Evolutionary conservation across 805 yeast genomes (phyloP).

Genomic region (Saturnispora serradocipensis): DNA sequence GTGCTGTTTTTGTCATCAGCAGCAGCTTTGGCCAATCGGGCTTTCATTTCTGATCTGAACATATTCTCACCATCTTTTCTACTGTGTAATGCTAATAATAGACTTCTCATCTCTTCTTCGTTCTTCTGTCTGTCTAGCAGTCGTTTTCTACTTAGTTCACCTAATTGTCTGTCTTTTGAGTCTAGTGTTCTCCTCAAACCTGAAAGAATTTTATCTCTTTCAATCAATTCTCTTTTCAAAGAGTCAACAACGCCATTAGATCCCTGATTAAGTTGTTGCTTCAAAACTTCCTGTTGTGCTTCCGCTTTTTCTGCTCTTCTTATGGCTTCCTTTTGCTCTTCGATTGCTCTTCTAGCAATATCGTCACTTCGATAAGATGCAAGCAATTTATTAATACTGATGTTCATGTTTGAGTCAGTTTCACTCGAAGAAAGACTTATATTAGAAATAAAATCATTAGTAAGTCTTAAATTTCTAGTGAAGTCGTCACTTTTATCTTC

Average conservation of each 20-base stretch:
- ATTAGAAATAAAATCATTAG: conserved; percentile 47
- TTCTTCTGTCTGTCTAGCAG: conserved; percentile 64
- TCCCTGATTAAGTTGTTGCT: conserved; percentile 40
- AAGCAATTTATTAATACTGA: conserved; percentile 64
- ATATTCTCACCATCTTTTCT: conserved; percentile 14
- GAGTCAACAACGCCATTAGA: conserved; percentile 63
- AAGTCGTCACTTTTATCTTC: conserved; percentile 31
- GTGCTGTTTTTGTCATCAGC: conserved; percentile 4
- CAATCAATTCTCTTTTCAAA: conserved; percentile 51
- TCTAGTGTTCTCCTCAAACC: conserved; percentile 55
- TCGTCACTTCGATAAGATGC: conserved; percentile 79
- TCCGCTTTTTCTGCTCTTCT: conserved; percentile 33
- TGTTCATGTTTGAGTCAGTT: conserved; percentile 59
- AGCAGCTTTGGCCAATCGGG: conserved; percentile 12
- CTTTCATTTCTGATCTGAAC: conserved; percentile 19
- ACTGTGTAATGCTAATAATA: conserved; percentile 53
- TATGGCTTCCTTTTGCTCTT: conserved; percentile 33
- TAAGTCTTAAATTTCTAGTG: conserved; percentile 42
- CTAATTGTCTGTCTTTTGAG: conserved; percentile 50
- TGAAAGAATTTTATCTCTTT: conserved; percentile 49
- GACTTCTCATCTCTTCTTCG: conserved; percentile 68
- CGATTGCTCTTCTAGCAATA: conserved; percentile 63
- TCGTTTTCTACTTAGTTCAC: conserved; percentile 50
- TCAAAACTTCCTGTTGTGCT: conserved; percentile 31
- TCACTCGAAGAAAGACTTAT: conserved; percentile 44